Percentiles rank a stretch among this genome's conserved stretches.
Evolutionary conservation across 2,329 filamentous ascomycete genomes (phyloP).

Genomic region (Rhinocladiella similis): DNA sequence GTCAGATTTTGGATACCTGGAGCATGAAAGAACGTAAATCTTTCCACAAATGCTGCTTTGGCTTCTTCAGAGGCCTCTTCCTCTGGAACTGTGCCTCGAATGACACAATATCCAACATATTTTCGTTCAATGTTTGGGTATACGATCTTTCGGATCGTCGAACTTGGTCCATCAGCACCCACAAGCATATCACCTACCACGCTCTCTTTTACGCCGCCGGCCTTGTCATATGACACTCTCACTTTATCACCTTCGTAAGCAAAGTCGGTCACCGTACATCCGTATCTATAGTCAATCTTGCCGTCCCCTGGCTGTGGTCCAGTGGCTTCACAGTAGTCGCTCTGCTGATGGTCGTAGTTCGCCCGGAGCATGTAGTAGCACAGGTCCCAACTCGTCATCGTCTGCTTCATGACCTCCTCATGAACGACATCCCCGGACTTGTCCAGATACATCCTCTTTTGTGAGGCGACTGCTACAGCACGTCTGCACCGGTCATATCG

Average conservation of each 20-base stretch:
- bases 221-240: slow-evolving; percentile 21
- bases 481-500: slow-evolving; percentile 24
- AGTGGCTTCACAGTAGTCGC: slow-evolving; percentile 16
- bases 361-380: slow-evolving; percentile 29
- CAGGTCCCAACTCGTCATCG: slow-evolving; percentile 29
- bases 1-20: slow-evolving; percentile 24
- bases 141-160: slow-evolving; percentile 26
- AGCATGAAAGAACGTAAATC: slow-evolving; percentile 22
- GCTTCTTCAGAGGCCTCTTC: slow-evolving; percentile 37
- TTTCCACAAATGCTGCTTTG: slow-evolving; percentile 23
- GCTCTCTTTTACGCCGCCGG: slow-evolving; percentile 11
- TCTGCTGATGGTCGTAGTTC: slow-evolving; percentile 28
- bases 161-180: slow-evolving; percentile 28
- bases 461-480: slow-evolving; percentile 23
- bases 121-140: slow-evolving; percentile 19
- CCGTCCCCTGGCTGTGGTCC: slow-evolving; percentile 21
- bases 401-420: slow-evolving; percentile 20
- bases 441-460: slow-evolving; percentile 22
- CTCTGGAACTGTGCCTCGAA: slow-evolving; percentile 45
- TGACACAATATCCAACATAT: slow-evolving; percentile 43
- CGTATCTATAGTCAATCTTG: slow-evolving; percentile 21
- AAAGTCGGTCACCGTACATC: slow-evolving; percentile 23
- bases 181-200: slow-evolving; percentile 26
- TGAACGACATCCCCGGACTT: slow-evolving; percentile 18
- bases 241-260: slow-evolving; percentile 19